Evolutionary conservation across 2,329 filamentous ascomycete genomes (phyloP).

Genomic region (Fusarium hainanense): DNA sequence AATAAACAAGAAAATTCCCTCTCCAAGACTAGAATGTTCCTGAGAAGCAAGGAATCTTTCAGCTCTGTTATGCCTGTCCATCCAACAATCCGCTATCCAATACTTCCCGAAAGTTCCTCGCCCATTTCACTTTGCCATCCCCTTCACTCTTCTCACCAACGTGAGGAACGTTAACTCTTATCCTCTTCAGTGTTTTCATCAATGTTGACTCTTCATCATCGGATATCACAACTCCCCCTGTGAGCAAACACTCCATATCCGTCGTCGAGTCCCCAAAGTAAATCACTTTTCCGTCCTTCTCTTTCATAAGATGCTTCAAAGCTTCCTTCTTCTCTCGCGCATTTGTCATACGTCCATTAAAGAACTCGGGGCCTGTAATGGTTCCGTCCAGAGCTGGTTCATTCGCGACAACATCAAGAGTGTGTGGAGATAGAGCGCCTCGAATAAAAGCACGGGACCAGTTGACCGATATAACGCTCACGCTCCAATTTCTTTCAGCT

Average conservation of each 20-base stretch:
- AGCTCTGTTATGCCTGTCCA: background rate
- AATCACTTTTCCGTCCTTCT: slow-evolving; percentile 47
- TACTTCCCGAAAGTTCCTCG: slow-evolving; percentile 58
- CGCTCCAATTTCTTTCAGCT: slow-evolving; percentile 49
- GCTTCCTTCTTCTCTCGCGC: slow-evolving; percentile 60
- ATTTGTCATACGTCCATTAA: slow-evolving; percentile 49
- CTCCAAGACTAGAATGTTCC: background rate
- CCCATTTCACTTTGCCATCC: slow-evolving; percentile 53
- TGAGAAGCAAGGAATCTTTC: background rate
- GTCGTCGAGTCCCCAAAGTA: slow-evolving; percentile 70
- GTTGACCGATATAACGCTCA: slow-evolving; percentile 63
- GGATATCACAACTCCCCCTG: slow-evolving; percentile 61
- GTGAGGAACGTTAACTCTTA: slow-evolving; percentile 55
- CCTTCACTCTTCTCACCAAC: slow-evolving; percentile 41
- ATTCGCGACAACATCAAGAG: slow-evolving; percentile 58
- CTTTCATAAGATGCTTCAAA: slow-evolving; percentile 48
- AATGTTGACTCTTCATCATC: slow-evolving; percentile 51
- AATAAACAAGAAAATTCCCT: background rate
- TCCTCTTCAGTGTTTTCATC: slow-evolving; percentile 51
- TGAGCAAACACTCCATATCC: slow-evolving; percentile 65
- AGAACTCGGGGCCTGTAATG: slow-evolving; percentile 55
- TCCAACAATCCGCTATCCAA: slow-evolving; percentile 47
- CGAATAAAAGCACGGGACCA: slow-evolving; percentile 62
- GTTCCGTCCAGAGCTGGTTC: slow-evolving; percentile 53
- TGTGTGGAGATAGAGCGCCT: slow-evolving; percentile 54